Percentiles rank a stretch among this genome's conserved stretches.
Conservation (phyloP, 495 filamentous ascomycete species). For the Neurospora sp. region DNA sequence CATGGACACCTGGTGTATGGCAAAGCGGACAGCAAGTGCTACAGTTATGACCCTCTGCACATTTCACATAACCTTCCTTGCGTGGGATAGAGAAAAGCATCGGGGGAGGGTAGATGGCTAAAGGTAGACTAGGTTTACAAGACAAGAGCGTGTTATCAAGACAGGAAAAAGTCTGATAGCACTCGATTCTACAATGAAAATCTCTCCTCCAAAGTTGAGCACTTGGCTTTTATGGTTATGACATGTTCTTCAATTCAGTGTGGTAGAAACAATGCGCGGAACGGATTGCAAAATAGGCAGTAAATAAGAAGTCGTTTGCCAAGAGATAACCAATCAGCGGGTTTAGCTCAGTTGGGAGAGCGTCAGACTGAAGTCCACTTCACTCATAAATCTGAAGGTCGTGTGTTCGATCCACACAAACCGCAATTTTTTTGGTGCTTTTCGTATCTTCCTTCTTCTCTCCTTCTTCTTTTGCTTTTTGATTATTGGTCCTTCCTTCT, state of each 20-base stretch:
- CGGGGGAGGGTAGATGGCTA: background rate
- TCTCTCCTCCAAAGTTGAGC: background rate
- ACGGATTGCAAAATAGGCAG: background rate
- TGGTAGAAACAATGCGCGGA: background rate
- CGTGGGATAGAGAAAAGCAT: background rate
- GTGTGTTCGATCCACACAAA: conserved; percentile 1
- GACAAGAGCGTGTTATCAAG: background rate
- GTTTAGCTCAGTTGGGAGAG: background rate
- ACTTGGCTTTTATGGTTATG: background rate
- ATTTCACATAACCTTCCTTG: background rate
- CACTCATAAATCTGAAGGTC: background rate
- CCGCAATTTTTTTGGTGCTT: background rate
- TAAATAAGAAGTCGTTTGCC: background rate
- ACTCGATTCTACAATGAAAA: background rate
- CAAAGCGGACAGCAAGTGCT: background rate
- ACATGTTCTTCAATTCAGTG: background rate
- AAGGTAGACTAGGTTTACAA: background rate
- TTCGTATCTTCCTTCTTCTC: background rate
- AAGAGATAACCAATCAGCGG: background rate
- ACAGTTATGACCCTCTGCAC: background rate
- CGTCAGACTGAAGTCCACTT: background rate
- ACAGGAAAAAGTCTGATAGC: background rate
- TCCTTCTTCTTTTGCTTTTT: background rate
- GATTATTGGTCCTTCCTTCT: background rate
- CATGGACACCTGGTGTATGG: background rate